Conservation (phyloP, 2,329 filamentous ascomycete genomes). For the Beauveria bassiana region DNA sequence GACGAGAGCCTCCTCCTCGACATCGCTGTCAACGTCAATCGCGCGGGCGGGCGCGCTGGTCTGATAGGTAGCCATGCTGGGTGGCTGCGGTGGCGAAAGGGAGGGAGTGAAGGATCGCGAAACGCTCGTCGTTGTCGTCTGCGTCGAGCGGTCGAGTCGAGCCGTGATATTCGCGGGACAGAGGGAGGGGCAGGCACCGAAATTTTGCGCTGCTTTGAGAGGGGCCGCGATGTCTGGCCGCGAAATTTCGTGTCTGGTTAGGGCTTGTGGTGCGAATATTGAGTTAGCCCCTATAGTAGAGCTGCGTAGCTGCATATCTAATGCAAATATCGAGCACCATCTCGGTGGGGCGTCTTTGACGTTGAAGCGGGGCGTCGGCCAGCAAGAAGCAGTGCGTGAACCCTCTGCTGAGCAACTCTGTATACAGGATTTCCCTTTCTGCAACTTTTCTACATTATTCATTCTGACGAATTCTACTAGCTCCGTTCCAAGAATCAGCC, state of each 20-base stretch:
- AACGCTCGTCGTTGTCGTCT: conserved; percentile 21
- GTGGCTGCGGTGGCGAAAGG: conserved; percentile 11
- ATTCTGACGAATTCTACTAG: conserved; percentile 9
- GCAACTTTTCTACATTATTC: background rate
- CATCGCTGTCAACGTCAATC: conserved; percentile 78
- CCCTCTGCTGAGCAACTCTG: conserved; percentile 9
- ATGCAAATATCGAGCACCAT: conserved; percentile 20
- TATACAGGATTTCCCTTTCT: background rate
- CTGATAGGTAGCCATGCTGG: conserved; percentile 52
- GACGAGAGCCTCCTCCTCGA: conserved; percentile 91
- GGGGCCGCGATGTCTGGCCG: conserved; percentile 20
- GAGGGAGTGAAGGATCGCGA: background rate
- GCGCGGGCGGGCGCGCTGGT: conserved; percentile 54
- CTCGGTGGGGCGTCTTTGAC: conserved; percentile 16
- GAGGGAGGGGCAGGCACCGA: conserved; percentile 24
- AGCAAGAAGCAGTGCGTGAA: conserved; percentile 9
- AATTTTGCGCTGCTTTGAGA: conserved; percentile 28
- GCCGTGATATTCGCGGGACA: background rate
- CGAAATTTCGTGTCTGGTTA: conserved; percentile 31
- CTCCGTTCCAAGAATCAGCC: background rate
- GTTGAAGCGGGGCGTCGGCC: conserved; percentile 19
- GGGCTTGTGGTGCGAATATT: conserved; percentile 30
- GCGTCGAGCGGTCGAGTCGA: conserved; percentile 13
- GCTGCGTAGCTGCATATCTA: conserved; percentile 20
- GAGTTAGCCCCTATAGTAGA: conserved; percentile 17